Conservation (phyloP, 169 alveolate genomes). For the Plasmodium vinckei region DNA sequence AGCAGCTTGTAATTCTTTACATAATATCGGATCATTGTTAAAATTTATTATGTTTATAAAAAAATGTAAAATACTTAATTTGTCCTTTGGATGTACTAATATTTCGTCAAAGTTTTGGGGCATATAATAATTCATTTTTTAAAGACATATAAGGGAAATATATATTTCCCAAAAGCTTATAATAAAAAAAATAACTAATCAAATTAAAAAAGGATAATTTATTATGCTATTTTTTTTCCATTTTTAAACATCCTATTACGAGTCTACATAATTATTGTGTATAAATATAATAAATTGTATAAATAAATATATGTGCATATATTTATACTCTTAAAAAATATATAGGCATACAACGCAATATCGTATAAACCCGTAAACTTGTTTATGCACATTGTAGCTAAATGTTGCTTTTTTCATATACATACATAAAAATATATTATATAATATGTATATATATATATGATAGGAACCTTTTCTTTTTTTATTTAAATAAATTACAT, state of each 20-base stretch:
- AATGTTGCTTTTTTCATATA: too few relatives aligned
- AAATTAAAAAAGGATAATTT: not conserved
- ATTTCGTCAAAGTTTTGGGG: slow-evolving; percentile 73
- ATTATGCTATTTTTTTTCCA: not conserved
- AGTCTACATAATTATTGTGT: slow-evolving; percentile 4
- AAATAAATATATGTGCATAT: too few relatives aligned
- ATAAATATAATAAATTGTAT: not conserved
- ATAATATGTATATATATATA: too few relatives aligned
- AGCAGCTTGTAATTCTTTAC: slow-evolving; percentile 32
- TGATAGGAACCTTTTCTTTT: too few relatives aligned
- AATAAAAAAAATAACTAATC: not conserved
- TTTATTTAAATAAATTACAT: too few relatives aligned
- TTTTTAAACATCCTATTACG: not conserved
- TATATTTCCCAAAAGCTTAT: not conserved
- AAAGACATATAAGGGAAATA: not conserved
- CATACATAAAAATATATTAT: too few relatives aligned
- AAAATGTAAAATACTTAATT: slow-evolving; percentile 44
- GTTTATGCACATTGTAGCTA: too few relatives aligned
- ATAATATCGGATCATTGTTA: slow-evolving; percentile 73
- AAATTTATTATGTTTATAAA: slow-evolving; percentile 59
- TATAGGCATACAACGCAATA: not conserved
- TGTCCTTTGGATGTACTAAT: slow-evolving; percentile 43
- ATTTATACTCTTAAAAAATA: not conserved
- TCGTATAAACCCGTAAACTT: too few relatives aligned
- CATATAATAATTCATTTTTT: slow-evolving; percentile 57